A percentile compares a stretch with the other conserved stretches of the same genome.
These are phyloP conservation scores for Malus hybrid DNA, from an alignment of 331 rosid genomes.

Conservation along the genomic window DNA sequence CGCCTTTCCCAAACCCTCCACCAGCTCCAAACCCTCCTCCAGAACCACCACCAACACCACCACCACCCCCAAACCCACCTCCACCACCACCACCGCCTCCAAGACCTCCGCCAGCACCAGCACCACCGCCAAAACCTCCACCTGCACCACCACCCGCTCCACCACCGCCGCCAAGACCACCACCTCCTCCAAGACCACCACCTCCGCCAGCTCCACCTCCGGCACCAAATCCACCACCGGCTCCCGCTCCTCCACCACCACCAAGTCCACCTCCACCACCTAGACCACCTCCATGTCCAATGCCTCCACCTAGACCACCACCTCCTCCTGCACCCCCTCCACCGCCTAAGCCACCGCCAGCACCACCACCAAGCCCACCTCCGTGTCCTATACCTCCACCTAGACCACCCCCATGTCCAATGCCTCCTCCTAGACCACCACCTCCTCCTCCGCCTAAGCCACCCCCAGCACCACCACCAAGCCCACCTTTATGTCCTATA, in stretches of 20 bases:
- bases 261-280: slow-evolving; percentile 10
- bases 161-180: slow-evolving; percentile 7
- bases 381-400: slow-evolving; percentile 13
- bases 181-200: slow-evolving; percentile 11
- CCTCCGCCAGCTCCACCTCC: slow-evolving; percentile 19
- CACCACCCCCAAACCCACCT: slow-evolving; percentile 3
- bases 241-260: background rate
- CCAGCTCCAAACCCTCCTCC: slow-evolving; percentile 12
- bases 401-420: slow-evolving; percentile 3
- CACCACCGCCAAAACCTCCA: slow-evolving; percentile 9
- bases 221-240: slow-evolving; percentile 4
- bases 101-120: background rate
- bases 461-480: background rate
- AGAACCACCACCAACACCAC: slow-evolving; percentile 13
- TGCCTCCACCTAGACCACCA: background rate
- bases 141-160: slow-evolving; percentile 14
- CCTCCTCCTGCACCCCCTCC: too few species aligned
- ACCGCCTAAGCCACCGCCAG: slow-evolving; percentile 4
- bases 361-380: background rate
- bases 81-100: slow-evolving; percentile 13
- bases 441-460: background rate
- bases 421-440: slow-evolving; percentile 1
- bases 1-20: background rate
- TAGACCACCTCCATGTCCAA: background rate
- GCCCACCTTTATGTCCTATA: background rate